phyloP scores from a whole-genome alignment of 179 eudicot species.

The Beta lomatogona region DNA sequence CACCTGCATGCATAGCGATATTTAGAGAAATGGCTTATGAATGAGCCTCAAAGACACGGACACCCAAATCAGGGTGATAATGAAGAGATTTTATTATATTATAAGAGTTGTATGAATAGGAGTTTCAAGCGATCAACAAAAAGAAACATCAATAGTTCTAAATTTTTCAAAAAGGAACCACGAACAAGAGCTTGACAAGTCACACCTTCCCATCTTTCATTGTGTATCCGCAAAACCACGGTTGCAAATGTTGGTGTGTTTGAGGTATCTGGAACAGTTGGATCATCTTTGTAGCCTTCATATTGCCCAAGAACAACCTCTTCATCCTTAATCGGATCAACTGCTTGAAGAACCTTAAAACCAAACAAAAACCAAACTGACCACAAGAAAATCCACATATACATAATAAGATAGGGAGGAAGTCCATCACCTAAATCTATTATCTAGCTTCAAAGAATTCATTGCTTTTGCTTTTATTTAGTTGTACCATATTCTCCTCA shows the following conservation, averaged over 20 bases:
- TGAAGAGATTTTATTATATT: neutral
- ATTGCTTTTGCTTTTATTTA: too few relatives aligned
- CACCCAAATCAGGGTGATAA: neutral
- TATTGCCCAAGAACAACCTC: constrained; percentile 98
- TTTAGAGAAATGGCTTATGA: constrained; percentile 3
- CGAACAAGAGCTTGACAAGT: neutral
- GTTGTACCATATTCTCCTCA: too few relatives aligned
- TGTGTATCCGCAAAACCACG: constrained; percentile 74
- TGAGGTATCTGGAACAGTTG: constrained; percentile 87
- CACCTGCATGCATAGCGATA: constrained; percentile 53
- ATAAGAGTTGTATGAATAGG: neutral
- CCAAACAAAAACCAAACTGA: constrained; percentile 2
- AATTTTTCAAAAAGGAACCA: neutral
- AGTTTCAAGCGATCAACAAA: constrained; percentile 13
- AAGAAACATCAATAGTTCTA: neutral
- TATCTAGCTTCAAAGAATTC: neutral
- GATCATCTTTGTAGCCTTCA: constrained; percentile 90
- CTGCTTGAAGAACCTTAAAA: constrained; percentile 85
- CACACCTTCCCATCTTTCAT: constrained; percentile 99
- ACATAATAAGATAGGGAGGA: neutral
- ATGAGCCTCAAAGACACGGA: neutral
- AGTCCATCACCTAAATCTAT: neutral
- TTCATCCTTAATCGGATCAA: constrained; percentile 69
- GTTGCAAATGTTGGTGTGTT: constrained; percentile 99
- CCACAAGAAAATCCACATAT: neutral